Base-by-base conservation (phyloP, 2,329 filamentous ascomycete species). In the Stagonosporopsis tanaceti region DNA sequence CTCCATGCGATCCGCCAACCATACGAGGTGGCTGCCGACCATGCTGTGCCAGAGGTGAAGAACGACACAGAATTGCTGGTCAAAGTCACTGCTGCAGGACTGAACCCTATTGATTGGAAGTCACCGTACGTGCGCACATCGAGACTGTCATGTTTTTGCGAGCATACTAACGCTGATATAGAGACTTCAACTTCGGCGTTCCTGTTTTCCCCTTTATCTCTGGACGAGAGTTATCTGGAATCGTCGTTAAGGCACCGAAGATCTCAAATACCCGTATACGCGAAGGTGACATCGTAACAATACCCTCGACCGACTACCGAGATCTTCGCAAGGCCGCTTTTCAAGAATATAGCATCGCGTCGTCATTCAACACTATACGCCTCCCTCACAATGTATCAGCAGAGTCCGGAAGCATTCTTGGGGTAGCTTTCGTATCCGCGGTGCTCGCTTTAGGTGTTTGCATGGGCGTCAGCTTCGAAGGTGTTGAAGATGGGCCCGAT, bases 21-120 rank as follows among this genome's bases (percentile, higher is more conserved):
- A 47, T 87, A 87, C 59, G 68, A 78, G 20, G 64, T 84, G 38
- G 76, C 79, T 0, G 61, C 67, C 2, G 75, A 79, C 6, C 78
- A 85, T 65, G 69, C 75, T 2, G 72, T 86, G 6, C 85, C 85
- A 12, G 72, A 67, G 1, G 63, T 80, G n/a, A 50, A 74, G 17
- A 67, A 77, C 28, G 73, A 79, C 47, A 77, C 77, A 40, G 86
- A 91, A 65, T 75, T 91, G 5, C 76, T 91, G 5, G 82, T 91
- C n/a, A 84, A 84, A 68, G 79, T 87, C 1, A 78, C 83, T 35
- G 84, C 85, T 12, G 87, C 91, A 64, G 89, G 90, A 0, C 76
- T 93, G 35, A 93, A 93, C 66, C 90, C 90, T 0, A 89, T 93
- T 53, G 90, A 91, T 71, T 91, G 87, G 87, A 90, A 90, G 78